Evolutionary conservation across 352 stramenopile genomes (phyloP), one percentile per base, ranked within the genome.

Genomic region (Globisporangium paddicum): DNA sequence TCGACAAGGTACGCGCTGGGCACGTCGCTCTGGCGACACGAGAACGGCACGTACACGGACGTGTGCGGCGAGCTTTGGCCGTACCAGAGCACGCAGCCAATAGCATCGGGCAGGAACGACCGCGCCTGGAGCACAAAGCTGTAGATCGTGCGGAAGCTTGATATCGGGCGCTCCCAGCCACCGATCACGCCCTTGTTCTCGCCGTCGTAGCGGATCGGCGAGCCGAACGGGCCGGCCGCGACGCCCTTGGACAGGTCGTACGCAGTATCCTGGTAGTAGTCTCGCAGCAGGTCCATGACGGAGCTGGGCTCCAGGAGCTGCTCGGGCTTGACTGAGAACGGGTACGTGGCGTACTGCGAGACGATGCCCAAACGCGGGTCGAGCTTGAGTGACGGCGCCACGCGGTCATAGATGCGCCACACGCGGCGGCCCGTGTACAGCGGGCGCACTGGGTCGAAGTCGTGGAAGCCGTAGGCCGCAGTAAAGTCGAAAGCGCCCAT

Each of bases 321-420:
- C 50, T 97, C 90, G 0, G 91, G 85, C 40, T 81, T 78, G 7
- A 97, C 69, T 1, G 84, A 96, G 62, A 98, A 97, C n/a, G 90
- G 90, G 53, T 97, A 96, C 16, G 71, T 91, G 3, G 62, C 61
- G 57, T 89, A 94, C 60, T 87, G 68, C 11, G 78, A 83, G 54
- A 89, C 77, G 41, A 67, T 77, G 0, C 82, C 79, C 23, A 82
- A 63, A 6, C 77, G 77, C 47, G 87, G 59, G 28, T 93, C 75
- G 11, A 97, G 72, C 14, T 81, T 61, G 5, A 90, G 66, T 14
- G 89, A 96, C 21, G 87, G 86, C 32, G 86, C 83, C 18, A 94
- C 57, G 34, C 92, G 62, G 35, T 91, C 78, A 48, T 87, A 94
- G 14, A 96, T 79, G 45, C 92, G 81, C 93, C 93, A 98, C 48